Conservation (phyloP, 306 rosid genomes). For the Quercus cerris region DNA sequence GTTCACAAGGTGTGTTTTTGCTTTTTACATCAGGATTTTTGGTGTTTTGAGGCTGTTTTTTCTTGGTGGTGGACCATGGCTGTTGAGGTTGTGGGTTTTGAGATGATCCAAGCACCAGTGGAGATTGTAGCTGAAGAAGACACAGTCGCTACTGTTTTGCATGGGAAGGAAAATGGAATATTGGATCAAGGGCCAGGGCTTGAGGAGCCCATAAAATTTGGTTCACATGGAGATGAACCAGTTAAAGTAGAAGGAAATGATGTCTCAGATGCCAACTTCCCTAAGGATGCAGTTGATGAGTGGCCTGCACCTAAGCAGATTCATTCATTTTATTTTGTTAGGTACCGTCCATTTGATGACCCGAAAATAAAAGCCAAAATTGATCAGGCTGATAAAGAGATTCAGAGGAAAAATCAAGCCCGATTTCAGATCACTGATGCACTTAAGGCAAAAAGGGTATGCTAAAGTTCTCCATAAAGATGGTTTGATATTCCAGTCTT, state of each 20-base stretch:
- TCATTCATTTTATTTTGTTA: conserved; percentile 63
- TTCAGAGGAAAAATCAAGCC: conserved; percentile 64
- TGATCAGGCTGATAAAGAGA: conserved; percentile 63
- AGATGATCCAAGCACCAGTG: conserved; percentile 71
- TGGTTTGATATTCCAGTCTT: neutral
- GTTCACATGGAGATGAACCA: conserved; percentile 83
- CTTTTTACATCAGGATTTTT: conserved; percentile 35
- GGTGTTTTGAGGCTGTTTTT: conserved; percentile 37
- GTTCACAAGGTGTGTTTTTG: neutral
- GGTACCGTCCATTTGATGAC: conserved; percentile 67
- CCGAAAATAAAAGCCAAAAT: conserved; percentile 66
- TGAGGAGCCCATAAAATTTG: conserved; percentile 66
- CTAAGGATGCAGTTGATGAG: conserved; percentile 74
- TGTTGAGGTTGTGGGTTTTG: conserved; percentile 79
- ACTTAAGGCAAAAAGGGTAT: conserved; percentile 87
- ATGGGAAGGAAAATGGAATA: conserved; percentile 58
- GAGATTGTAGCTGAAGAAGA: conserved; percentile 48
- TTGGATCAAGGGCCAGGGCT: conserved; percentile 43
- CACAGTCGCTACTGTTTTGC: conserved; percentile 40
- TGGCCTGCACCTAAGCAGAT: conserved; percentile 97
- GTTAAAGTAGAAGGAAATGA: conserved; percentile 46
- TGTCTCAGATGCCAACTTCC: conserved; percentile 45
- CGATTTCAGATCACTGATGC: conserved; percentile 71
- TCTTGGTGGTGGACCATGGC: conserved; percentile 53
- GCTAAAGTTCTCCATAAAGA: conserved; percentile 30